phyloP scores from a whole-genome alignment of 108 stramenopile genomes.

The Conticribra guillardii region DNA sequence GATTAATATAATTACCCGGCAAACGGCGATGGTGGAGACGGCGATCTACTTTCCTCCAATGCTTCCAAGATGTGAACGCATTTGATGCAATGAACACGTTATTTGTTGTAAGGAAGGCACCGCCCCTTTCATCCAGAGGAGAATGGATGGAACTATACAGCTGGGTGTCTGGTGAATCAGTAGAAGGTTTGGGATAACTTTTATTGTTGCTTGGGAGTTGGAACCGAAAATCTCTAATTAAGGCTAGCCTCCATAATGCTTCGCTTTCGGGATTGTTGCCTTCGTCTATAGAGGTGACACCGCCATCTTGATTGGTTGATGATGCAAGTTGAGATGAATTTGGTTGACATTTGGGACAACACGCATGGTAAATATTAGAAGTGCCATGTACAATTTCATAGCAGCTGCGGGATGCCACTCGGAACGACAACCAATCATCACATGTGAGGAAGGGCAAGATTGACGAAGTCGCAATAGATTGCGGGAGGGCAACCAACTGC shows the following conservation, averaged over 20 bases:
- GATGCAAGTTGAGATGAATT: background rate
- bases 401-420: conserved; percentile 12
- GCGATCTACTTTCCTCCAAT: conserved; percentile 41
- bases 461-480: conserved; percentile 13
- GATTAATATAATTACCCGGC: background rate
- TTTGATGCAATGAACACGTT: conserved; percentile 37
- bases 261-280: conserved; percentile 4
- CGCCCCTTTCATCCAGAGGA: background rate
- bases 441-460: conserved; percentile 20
- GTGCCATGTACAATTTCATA: conserved; percentile 24
- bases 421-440: conserved; percentile 30
- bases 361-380: conserved; percentile 10
- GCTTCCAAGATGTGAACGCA: conserved; percentile 43
- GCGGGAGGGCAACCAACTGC: conserved; percentile 26
- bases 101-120: conserved; percentile 23
- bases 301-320: background rate
- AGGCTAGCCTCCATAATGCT: conserved; percentile 28
- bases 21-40: background rate
- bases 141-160: conserved; percentile 14
- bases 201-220: conserved; percentile 1
- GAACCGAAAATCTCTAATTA: conserved; percentile 36
- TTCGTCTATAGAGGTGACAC: background rate
- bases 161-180: too few species aligned
- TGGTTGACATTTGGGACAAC: conserved; percentile 1
- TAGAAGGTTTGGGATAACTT: background rate